Conservation (phyloP, 805 yeast species). For the Candida vartiovaarae region DNA sequence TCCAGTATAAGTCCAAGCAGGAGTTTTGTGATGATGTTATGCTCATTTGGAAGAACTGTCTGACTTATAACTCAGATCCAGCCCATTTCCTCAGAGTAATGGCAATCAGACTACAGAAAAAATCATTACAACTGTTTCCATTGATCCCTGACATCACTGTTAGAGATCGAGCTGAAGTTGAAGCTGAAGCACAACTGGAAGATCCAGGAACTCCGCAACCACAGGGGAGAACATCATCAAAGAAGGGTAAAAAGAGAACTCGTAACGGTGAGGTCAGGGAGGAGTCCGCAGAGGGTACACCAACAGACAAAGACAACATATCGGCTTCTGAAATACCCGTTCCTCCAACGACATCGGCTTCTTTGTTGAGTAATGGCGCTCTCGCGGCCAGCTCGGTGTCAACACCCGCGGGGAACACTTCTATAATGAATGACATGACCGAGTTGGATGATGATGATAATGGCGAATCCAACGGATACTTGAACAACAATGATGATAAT, state of each 20-base stretch:
- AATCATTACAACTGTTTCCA: slow-evolving; percentile 67
- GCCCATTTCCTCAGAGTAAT: slow-evolving; percentile 84
- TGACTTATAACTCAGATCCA: slow-evolving; percentile 91
- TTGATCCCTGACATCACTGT: slow-evolving; percentile 85
- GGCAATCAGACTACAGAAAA: slow-evolving; percentile 94
- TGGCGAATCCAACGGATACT: slow-evolving; percentile 34
- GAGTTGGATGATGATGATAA: slow-evolving; percentile 26
- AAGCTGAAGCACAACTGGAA: slow-evolving; percentile 33
- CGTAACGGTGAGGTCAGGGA: slow-evolving; percentile 30
- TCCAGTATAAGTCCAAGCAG: slow-evolving; percentile 76
- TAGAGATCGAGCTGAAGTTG: slow-evolving; percentile 65
- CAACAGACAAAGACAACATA: slow-evolving; percentile 2
- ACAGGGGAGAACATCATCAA: slow-evolving; percentile 26
- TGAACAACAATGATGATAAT: slow-evolving; percentile 50
- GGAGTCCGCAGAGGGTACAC: slow-evolving; percentile 9
- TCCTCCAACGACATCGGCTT: background rate
- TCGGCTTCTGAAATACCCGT: background rate
- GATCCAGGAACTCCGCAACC: slow-evolving; percentile 19
- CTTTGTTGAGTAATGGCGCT: background rate
- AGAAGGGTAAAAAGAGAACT: slow-evolving; percentile 34
- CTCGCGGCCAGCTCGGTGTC: background rate
- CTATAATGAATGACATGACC: slow-evolving; percentile 3
- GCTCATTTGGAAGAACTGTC: slow-evolving; percentile 93
- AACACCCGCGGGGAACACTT: slow-evolving; percentile 2
- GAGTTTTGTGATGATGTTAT: slow-evolving; percentile 93